Conservation (phyloP, 345 rosid genomes). For the Populus pruinosa region DNA sequence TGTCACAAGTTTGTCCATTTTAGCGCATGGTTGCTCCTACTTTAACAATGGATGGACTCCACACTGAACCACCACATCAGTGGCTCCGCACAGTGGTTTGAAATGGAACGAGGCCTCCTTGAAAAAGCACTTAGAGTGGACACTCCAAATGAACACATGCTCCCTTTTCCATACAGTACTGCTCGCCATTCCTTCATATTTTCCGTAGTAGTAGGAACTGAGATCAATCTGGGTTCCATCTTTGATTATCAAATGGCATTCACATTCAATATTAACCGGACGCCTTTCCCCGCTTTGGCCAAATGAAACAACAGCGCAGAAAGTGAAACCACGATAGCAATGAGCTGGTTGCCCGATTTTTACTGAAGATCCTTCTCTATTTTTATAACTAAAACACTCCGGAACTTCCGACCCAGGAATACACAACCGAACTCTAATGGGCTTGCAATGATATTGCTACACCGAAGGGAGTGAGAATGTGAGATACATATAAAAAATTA, state of each 20-base stretch:
- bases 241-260: no score
- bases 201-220: fast-evolving
- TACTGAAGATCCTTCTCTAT: not conserved
- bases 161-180: fast-evolving
- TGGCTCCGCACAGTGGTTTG: no score
- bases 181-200: fast-evolving
- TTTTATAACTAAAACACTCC: not conserved
- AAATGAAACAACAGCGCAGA: not conserved
- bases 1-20: no score
- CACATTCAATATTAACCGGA: no score
- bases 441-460: not conserved
- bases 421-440: not conserved
- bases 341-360: not conserved
- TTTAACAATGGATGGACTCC: no score
- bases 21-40: no score
- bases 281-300: no score
- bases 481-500: not conserved
- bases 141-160: no score
- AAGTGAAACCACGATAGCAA: not conserved
- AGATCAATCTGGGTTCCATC: no score
- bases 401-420: not conserved
- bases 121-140: no score
- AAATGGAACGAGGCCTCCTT: no score
- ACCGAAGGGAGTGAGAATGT: not conserved
- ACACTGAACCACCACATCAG: no score